Evolutionary conservation across 257 asterid genomes (phyloP), one percentile per base, ranked within the genome.

Genomic region (Lithospermum erythrorhizon): DNA sequence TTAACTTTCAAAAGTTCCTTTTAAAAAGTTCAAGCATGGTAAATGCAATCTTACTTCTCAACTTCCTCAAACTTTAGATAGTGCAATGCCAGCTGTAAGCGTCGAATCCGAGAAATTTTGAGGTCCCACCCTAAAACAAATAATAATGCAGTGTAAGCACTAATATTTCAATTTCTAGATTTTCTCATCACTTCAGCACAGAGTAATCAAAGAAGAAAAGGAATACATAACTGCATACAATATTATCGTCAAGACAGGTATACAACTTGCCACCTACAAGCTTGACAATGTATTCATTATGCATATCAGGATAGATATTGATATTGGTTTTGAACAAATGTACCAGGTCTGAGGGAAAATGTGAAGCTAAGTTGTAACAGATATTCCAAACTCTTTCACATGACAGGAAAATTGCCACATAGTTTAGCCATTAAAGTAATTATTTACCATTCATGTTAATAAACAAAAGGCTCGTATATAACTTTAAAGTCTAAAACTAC

Each of bases 11-110:
- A 11, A 35, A 14, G 47, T 3, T 9, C 47, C 32, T 27, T 9
- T 35, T 35, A 35, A 35, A 35, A 35, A 35, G 14, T 35, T 35
- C 14, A 35, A 35, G 47, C 47, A 35, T 35, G 47, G 47, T 35
- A 35, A 11, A 35, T 27, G 37, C 55, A 61, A 57, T 56, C 95
- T 82, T 78, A 91, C 98, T 73, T 86, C 79, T 84, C 83, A 61
- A 86, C 82, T 71, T 86, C 89, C 56, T 84, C 95, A 66, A 91
- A 84, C 69, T 82, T 90, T 73, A 88, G 80, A 81, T 83, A 91
- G 67, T 78, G 72, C 82, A 91, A 76, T 53, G 96, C 94, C 85
- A 87, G 72, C 82, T 91, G 95, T 82, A 91, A 74, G 74, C 75
- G 83, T 64, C 98, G 83, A 65, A 86, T 84, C 67, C 93, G 84